Evolutionary conservation across 75 land plant species (phyloP).

Genomic region (Pseudotsuga menziesii): DNA sequence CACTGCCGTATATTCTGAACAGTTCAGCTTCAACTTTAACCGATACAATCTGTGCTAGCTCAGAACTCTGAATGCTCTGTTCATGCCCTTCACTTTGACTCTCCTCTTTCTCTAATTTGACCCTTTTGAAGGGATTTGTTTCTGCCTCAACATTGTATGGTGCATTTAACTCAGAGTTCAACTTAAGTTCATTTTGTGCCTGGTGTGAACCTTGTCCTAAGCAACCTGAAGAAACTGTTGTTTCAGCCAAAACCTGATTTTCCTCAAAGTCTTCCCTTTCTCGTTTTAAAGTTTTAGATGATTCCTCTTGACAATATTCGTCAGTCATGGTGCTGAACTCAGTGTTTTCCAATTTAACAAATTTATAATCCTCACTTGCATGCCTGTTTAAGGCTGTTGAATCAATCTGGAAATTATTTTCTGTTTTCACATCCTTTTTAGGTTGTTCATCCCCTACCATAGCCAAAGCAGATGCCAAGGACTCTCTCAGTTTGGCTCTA

Average conservation of each 20-base stretch:
- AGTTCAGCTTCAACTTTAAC: conserved; percentile 78
- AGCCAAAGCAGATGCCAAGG: conserved; percentile 62
- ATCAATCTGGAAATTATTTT: conserved; percentile 9
- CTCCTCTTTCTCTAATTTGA: conserved; percentile 32
- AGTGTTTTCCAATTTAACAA: background rate
- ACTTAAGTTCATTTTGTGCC: background rate
- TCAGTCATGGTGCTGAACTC: background rate
- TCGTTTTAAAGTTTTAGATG: conserved; percentile 4
- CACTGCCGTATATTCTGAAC: conserved; percentile 72
- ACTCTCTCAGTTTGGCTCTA: conserved; percentile 74
- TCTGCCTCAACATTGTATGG: background rate
- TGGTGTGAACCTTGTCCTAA: background rate
- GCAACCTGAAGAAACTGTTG: conserved; percentile 19
- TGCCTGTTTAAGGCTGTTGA: background rate
- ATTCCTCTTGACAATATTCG: background rate
- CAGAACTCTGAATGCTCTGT: conserved; percentile 16
- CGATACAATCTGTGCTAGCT: conserved; percentile 43
- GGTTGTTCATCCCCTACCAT: conserved; percentile 24
- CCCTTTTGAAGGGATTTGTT: background rate
- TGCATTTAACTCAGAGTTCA: background rate
- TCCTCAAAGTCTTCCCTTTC: conserved; percentile 23
- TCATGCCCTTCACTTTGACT: conserved; percentile 11
- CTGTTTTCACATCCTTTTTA: background rate
- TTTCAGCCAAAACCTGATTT: conserved; percentile 17
- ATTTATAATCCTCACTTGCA: background rate